These are phyloP conservation scores for Hypoxylon cercidicola DNA, from an alignment of 495 filamentous ascomycete species.

Conservation along the genomic window DNA sequence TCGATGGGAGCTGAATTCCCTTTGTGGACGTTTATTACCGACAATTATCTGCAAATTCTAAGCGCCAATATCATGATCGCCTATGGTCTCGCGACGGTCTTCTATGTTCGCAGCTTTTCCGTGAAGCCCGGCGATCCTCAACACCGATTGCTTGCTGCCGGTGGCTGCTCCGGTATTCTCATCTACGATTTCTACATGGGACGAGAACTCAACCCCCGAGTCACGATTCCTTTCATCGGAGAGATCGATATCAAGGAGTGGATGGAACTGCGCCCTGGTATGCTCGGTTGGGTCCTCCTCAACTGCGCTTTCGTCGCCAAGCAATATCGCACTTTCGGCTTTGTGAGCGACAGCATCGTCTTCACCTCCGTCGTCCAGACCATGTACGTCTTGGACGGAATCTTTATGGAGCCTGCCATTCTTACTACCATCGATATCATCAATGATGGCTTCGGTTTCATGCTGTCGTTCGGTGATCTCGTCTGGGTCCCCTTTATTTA, in stretches of 20 bases:
- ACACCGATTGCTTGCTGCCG: slow-evolving; percentile 75
- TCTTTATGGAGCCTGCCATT: slow-evolving; percentile 92
- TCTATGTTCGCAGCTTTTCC: slow-evolving; percentile 83
- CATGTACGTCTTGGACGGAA: slow-evolving; percentile 84
- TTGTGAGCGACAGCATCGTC: slow-evolving; percentile 86
- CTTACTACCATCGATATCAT: slow-evolving; percentile 97
- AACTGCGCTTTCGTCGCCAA: slow-evolving; percentile 87
- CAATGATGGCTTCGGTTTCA: slow-evolving; percentile 94
- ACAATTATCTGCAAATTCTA: slow-evolving; percentile 87
- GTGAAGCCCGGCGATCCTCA: slow-evolving; percentile 72
- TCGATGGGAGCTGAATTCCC: slow-evolving; percentile 82
- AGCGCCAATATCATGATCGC: slow-evolving; percentile 84
- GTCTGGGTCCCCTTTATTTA: slow-evolving; percentile 95
- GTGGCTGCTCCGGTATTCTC: slow-evolving; percentile 84
- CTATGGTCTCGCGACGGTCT: slow-evolving; percentile 72
- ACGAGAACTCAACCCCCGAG: slow-evolving; percentile 92
- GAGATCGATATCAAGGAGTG: slow-evolving; percentile 91
- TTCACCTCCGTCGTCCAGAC: slow-evolving; percentile 82
- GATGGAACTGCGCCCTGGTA: slow-evolving; percentile 89
- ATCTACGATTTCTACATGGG: slow-evolving; percentile 98
- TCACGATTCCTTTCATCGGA: slow-evolving; percentile 80
- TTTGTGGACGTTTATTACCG: slow-evolving; percentile 91
- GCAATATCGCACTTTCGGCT: slow-evolving; percentile 86
- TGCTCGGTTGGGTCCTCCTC: slow-evolving; percentile 89
- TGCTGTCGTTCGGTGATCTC: slow-evolving; percentile 95